These are phyloP conservation scores for Exophiala phaeomuriformis DNA, from an alignment of 2,329 filamentous ascomycete species.

Conservation along the genomic window DNA sequence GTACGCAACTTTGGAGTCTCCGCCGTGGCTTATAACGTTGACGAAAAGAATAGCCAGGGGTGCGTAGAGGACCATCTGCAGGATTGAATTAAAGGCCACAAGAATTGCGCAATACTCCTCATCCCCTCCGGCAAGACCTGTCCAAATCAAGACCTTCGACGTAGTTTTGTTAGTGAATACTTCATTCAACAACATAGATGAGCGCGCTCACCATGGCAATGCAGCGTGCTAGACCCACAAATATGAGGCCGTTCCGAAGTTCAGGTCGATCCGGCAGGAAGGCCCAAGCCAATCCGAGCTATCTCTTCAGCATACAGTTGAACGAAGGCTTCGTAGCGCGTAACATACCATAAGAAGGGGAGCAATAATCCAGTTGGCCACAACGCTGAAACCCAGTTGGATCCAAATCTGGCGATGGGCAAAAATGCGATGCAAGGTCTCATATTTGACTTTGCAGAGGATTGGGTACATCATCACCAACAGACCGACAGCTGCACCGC, in stretches of 20 bases:
- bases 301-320: background rate
- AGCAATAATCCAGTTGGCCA: slow-evolving; percentile 77
- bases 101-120: slow-evolving; percentile 75
- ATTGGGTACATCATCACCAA: slow-evolving; percentile 95
- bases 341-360: slow-evolving; percentile 67
- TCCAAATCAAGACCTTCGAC: slow-evolving; percentile 63
- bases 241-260: slow-evolving; percentile 59
- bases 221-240: slow-evolving; percentile 76
- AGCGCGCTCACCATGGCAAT: slow-evolving; percentile 63
- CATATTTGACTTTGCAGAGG: slow-evolving; percentile 75
- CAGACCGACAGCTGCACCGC: slow-evolving; percentile 60
- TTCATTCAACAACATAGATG: slow-evolving; percentile 32
- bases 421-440: slow-evolving; percentile 59
- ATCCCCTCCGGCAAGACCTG: slow-evolving; percentile 66
- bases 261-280: slow-evolving; percentile 47
- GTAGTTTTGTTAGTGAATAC: background rate
- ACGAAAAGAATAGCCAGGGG: slow-evolving; percentile 65
- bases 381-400: slow-evolving; percentile 67
- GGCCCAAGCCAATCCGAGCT: slow-evolving; percentile 47
- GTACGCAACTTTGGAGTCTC: slow-evolving; percentile 46
- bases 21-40: slow-evolving; percentile 53
- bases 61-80: slow-evolving; percentile 67
- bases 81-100: slow-evolving; percentile 65
- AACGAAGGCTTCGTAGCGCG: background rate
- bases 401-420: slow-evolving; percentile 61